A percentile compares a stretch with the other conserved stretches of the same genome.
phyloP scores from a whole-genome alignment of 176 grass and related monocot genomes.

The Neostapfia colusana region DNA sequence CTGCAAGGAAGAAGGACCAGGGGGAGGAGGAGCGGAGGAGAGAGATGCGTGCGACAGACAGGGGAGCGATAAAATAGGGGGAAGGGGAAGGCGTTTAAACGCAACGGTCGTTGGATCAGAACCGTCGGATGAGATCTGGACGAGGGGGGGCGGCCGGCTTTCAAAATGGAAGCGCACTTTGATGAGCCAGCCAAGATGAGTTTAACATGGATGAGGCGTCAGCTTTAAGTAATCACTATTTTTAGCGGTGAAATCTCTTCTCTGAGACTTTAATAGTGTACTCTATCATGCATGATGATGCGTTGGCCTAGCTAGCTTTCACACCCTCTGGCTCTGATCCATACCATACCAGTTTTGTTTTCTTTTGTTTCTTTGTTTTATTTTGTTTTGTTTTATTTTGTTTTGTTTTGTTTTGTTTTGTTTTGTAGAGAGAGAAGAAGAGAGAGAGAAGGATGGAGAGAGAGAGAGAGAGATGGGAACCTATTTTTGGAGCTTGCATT shows the following conservation, averaged over 20 bases:
- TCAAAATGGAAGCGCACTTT: slow-evolving; percentile 24
- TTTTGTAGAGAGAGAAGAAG: too few species aligned
- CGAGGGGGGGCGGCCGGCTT: slow-evolving; percentile 23
- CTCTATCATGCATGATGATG: too few species aligned
- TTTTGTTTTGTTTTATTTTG: too few species aligned
- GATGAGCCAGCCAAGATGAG: neutral
- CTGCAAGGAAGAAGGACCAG: neutral
- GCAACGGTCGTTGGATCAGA: slow-evolving; percentile 49
- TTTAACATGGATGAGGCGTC: neutral
- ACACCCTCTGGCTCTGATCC: too few species aligned
- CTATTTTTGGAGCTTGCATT: neutral
- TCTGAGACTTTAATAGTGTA: too few species aligned
- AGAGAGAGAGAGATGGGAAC: neutral
- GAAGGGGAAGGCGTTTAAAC: slow-evolving; percentile 11
- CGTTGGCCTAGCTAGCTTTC: too few species aligned
- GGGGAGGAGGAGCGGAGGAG: neutral
- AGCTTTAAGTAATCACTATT: neutral
- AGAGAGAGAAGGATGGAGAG: neutral
- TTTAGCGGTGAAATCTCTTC: neutral
- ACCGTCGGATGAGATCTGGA: slow-evolving; percentile 46
- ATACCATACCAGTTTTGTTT: too few species aligned
- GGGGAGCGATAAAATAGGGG: too few species aligned
- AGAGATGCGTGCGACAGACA: too few species aligned
- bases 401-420: too few species aligned
- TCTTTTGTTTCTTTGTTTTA: too few species aligned